Conservation (phyloP, 192 early-diverging fungal species). For the Allomyces macrogynus region DNA sequence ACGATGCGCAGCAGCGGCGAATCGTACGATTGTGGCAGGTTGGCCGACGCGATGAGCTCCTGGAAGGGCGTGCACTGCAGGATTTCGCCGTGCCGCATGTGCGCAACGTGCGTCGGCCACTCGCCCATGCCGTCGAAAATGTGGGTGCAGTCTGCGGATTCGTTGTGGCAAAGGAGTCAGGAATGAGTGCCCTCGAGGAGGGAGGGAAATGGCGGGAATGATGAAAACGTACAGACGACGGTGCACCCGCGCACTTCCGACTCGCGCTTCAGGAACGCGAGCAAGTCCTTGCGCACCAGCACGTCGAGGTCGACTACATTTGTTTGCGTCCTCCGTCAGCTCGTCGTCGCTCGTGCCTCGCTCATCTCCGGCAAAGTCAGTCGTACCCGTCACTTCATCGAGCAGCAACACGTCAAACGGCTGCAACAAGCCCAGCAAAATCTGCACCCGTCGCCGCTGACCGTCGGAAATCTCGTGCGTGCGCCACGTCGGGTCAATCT, state of each 20-base stretch:
- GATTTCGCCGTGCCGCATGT: conserved; percentile 34
- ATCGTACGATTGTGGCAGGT: conserved; percentile 15
- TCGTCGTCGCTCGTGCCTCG: too few species aligned
- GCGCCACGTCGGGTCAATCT: conserved; percentile 37
- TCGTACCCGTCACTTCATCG: conserved; percentile 36
- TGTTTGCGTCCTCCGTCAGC: too few species aligned
- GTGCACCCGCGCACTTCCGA: conserved; percentile 36
- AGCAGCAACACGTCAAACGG: conserved; percentile 47
- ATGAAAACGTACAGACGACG: conserved; percentile 20
- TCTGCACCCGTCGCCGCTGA: conserved; percentile 38
- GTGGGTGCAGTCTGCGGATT: conserved; percentile 48
- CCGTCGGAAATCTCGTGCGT: conserved; percentile 59
- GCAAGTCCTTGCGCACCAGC: conserved; percentile 42
- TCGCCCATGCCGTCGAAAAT: conserved; percentile 59
- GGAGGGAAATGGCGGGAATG: too few species aligned
- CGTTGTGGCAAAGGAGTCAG: neutral
- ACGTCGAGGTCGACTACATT: conserved; percentile 48
- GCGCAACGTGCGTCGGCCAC: conserved; percentile 54
- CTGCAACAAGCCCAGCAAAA: conserved; percentile 49
- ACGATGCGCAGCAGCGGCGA: conserved; percentile 32
- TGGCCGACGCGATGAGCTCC: neutral
- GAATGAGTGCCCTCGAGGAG: too few species aligned
- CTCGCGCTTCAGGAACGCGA: conserved; percentile 42
- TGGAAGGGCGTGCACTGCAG: conserved; percentile 9
- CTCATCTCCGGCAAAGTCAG: too few species aligned